A percentile compares a stretch with the other conserved stretches of the same genome.
Conservation (phyloP, 1,284 basidiomycete genomes). For the Microbotryomycetes sp. region DNA sequence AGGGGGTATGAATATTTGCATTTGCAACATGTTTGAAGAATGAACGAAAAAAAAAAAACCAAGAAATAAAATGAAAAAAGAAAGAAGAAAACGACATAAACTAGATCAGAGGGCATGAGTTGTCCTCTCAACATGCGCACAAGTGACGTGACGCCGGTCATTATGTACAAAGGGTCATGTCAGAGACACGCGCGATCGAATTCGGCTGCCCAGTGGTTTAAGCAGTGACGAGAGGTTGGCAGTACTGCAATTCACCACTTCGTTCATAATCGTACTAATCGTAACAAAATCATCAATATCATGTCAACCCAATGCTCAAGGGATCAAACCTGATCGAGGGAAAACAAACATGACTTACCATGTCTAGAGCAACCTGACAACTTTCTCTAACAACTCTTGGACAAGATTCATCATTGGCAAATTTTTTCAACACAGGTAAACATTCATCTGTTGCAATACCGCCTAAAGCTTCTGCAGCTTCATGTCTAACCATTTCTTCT, state of each 20-base stretch:
- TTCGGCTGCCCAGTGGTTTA: too few relatives aligned
- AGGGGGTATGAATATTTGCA: too few relatives aligned
- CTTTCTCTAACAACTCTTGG: constrained; percentile 91
- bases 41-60: too few relatives aligned
- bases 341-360: constrained; percentile 48
- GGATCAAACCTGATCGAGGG: too few relatives aligned
- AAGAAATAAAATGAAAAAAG: too few relatives aligned
- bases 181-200: too few relatives aligned
- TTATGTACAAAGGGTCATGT: too few relatives aligned
- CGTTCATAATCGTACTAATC: constrained; percentile 66
- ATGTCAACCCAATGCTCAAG: not conserved
- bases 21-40: too few relatives aligned
- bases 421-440: constrained; percentile 75
- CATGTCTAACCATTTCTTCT: constrained; percentile 97
- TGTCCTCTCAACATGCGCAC: too few relatives aligned
- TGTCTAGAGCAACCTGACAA: constrained; percentile 92
- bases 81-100: too few relatives aligned
- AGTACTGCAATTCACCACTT: constrained; percentile 79
- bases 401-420: constrained; percentile 68
- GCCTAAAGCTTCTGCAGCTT: constrained; percentile 95
- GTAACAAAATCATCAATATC: not conserved
- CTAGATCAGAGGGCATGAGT: too few relatives aligned
- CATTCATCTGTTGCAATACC: constrained; percentile 89
- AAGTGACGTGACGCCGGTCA: too few relatives aligned
- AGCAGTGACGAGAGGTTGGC: not conserved